These are phyloP conservation scores for Tetrastigma voinierianum DNA, from an alignment of 164 flowering plant genomes.

Conservation along the genomic window DNA sequence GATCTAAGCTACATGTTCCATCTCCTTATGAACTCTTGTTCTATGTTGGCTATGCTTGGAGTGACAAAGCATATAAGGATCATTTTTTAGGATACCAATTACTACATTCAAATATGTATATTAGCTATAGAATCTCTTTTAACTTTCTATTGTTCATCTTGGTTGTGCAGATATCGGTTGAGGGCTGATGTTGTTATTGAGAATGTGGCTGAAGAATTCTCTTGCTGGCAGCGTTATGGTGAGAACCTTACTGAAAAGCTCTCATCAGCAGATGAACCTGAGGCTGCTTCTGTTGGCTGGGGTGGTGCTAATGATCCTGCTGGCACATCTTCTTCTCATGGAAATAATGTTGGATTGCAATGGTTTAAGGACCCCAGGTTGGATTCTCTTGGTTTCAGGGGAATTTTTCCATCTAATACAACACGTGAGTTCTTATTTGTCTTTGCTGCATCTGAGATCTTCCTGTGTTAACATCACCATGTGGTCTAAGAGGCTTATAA, in stretches of 20 bases:
- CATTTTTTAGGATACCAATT: too few relatives aligned
- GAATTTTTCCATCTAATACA: conserved; percentile 69
- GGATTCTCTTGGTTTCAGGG: conserved; percentile 81
- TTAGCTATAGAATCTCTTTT: neutral
- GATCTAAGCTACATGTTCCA: too few relatives aligned
- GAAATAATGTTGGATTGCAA: conserved; percentile 62
- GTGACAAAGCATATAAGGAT: too few relatives aligned
- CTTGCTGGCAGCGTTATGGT: conserved; percentile 94
- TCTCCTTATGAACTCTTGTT: too few relatives aligned
- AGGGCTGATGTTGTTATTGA: conserved; percentile 94
- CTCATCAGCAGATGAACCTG: conserved; percentile 62
- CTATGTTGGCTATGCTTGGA: too few relatives aligned
- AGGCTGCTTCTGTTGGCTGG: conserved; percentile 73
- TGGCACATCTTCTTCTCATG: conserved; percentile 59
- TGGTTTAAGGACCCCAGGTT: conserved; percentile 93
- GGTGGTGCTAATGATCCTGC: conserved; percentile 58
- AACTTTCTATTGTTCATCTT: neutral
- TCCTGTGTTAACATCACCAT: neutral
- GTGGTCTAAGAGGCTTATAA: neutral
- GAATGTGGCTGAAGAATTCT: conserved; percentile 61
- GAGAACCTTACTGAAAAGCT: conserved; percentile 36
- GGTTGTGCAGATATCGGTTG: conserved; percentile 65
- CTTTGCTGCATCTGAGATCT: neutral
- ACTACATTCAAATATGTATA: neutral
- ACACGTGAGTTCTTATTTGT: conserved; percentile 51